A percentile compares a stretch with the other conserved stretches of the same genome.
These are phyloP conservation scores for Chondrostereum purpureum DNA, from an alignment of 1,284 basidiomycete genomes.

Conservation along the genomic window DNA sequence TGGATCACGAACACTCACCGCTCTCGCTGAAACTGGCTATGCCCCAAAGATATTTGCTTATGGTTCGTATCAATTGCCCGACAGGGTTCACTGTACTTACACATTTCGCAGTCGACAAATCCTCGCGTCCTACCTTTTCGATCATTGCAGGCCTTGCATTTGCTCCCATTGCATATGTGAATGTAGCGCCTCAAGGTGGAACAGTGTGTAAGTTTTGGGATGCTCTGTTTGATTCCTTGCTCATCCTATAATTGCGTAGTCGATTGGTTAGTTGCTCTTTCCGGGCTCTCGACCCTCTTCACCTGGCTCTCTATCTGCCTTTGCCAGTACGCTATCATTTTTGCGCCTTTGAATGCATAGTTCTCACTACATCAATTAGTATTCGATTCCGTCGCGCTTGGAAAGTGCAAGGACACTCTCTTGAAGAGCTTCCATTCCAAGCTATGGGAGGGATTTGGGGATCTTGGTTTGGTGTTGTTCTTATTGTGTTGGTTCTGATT, in stretches of 20 bases:
- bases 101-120: slow-evolving; percentile 29
- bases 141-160: slow-evolving; percentile 28
- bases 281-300: slow-evolving; percentile 37
- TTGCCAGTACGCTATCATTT: slow-evolving; percentile 29
- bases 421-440: slow-evolving; percentile 35
- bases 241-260: slow-evolving; percentile 18
- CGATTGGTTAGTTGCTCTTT: slow-evolving; percentile 34
- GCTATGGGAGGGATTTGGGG: slow-evolving; percentile 34
- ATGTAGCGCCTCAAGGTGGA: slow-evolving; percentile 24
- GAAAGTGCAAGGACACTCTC: slow-evolving; percentile 33
- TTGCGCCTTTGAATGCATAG: background rate
- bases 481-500: slow-evolving; percentile 31
- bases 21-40: slow-evolving; percentile 60
- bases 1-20: slow-evolving; percentile 60
- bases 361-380: slow-evolving; percentile 12
- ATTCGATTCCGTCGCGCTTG: slow-evolving; percentile 37
- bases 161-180: slow-evolving; percentile 33
- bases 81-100: background rate
- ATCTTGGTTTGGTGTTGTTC: slow-evolving; percentile 35
- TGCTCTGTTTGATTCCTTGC: background rate
- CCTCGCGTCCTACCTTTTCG: slow-evolving; percentile 31
- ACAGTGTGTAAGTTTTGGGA: slow-evolving; percentile 28
- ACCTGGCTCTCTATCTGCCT: slow-evolving; percentile 36
- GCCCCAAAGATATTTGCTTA: slow-evolving; percentile 53
- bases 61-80: slow-evolving; percentile 16